Percentiles rank a stretch among this genome's conserved stretches.
Evolutionary conservation across 768 basidiomycete species (phyloP).

Genomic region (Panellus pusillus): DNA sequence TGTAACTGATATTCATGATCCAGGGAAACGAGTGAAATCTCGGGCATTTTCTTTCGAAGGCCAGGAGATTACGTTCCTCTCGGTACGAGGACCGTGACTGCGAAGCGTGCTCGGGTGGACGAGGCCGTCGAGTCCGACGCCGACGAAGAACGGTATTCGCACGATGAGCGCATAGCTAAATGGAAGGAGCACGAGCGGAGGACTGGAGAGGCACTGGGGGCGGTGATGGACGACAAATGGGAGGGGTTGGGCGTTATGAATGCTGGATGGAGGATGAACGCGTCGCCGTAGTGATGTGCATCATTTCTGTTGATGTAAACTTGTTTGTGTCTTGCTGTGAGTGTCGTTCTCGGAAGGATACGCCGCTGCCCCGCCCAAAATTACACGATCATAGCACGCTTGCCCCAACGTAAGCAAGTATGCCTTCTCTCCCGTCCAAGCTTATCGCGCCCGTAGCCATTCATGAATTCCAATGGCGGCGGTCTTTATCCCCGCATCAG

Average conservation of each 20-base stretch:
- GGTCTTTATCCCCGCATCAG: slow-evolving; percentile 13
- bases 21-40: not conserved
- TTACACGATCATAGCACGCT: not conserved
- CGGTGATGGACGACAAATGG: not conserved
- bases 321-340: too few species aligned
- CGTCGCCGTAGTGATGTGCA: too few species aligned
- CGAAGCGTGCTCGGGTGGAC: not conserved
- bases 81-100: too few species aligned
- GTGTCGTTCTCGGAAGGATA: too few species aligned
- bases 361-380: slow-evolving; percentile 4
- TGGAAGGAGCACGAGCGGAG: not conserved
- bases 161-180: not conserved
- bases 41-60: not conserved
- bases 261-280: not conserved
- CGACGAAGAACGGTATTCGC: not conserved
- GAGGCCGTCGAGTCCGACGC: not conserved
- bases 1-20: not conserved
- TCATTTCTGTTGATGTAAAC: too few species aligned
- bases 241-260: not conserved
- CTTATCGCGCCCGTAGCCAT: not conserved
- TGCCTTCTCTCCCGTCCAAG: not conserved
- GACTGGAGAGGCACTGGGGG: not conserved
- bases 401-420: too few species aligned
- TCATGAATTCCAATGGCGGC: slow-evolving; percentile 15
- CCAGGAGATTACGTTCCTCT: not conserved